Evolutionary conservation across 2,329 filamentous ascomycete species (phyloP).

Genomic region (Dactylonectria estremocensis): DNA sequence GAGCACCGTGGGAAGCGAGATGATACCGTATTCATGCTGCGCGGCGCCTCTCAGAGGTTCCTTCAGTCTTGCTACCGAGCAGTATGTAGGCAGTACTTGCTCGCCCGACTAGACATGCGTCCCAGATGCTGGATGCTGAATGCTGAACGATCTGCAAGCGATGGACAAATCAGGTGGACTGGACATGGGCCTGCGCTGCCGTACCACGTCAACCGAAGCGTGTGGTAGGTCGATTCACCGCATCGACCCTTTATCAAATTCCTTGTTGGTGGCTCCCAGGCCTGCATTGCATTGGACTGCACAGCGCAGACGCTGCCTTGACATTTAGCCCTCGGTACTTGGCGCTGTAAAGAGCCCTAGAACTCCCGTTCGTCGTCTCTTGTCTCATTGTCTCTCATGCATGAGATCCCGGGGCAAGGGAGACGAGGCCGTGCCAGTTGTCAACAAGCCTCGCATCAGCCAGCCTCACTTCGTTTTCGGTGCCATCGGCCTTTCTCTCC

Average conservation of each 20-base stretch:
- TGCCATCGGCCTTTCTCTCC: background rate
- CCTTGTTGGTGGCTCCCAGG: background rate
- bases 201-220: background rate
- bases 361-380: background rate
- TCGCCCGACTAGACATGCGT: background rate
- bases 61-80: background rate
- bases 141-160: background rate
- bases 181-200: background rate
- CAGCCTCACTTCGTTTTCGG: conserved; percentile 6
- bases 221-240: background rate
- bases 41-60: background rate
- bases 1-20: conserved; percentile 23
- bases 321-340: conserved; percentile 10
- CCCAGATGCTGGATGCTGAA: background rate
- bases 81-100: background rate
- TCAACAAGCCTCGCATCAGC: conserved; percentile 13
- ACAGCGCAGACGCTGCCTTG: background rate
- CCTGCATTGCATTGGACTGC: background rate
- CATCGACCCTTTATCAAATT: background rate
- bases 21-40: conserved; percentile 12
- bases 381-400: conserved; percentile 2
- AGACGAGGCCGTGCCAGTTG: background rate
- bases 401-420: conserved; percentile 1
- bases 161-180: background rate
- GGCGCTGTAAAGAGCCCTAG: background rate